Percentiles rank a stretch among this genome's conserved stretches.
phyloP scores from a whole-genome alignment of 78 protist species.

The Polysphondylium violaceum region DNA sequence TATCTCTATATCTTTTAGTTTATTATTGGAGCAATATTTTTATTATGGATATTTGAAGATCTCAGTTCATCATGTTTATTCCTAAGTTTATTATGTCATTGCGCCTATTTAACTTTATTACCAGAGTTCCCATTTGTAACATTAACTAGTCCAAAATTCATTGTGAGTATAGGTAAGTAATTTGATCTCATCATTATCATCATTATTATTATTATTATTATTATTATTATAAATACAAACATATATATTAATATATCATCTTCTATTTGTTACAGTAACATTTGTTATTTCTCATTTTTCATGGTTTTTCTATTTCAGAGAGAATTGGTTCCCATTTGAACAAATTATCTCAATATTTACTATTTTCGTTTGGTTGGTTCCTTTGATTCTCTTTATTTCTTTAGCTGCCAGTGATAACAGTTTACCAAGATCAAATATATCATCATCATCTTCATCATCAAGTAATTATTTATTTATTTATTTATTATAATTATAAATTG shows the following conservation, averaged over 20 bases:
- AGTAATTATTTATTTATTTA: conserved; percentile 18
- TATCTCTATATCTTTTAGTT: neutral
- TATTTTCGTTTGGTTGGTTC: conserved; percentile 79
- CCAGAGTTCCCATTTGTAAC: conserved; percentile 77
- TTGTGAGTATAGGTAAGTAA: conserved; percentile 43
- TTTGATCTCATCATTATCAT: neutral
- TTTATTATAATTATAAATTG: neutral
- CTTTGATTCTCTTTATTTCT: conserved; percentile 68
- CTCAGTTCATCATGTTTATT: conserved; percentile 11
- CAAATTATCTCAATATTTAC: conserved; percentile 62
- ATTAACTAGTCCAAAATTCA: conserved; percentile 52
- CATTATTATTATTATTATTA: neutral
- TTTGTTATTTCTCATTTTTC: conserved; percentile 49
- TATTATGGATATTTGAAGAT: conserved; percentile 49
- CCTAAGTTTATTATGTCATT: conserved; percentile 23
- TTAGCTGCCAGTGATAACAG: conserved; percentile 65
- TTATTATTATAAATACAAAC: neutral
- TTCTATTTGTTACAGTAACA: conserved; percentile 7
- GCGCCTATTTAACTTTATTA: conserved; percentile 26
- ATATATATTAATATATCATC: neutral
- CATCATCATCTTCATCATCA: neutral
- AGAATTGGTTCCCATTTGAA: conserved; percentile 41
- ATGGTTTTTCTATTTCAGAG: conserved; percentile 71
- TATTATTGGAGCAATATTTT: conserved; percentile 7
- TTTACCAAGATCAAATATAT: conserved; percentile 26